A percentile compares a stretch with the other conserved stretches of the same genome.
Evolutionary conservation across 2,329 filamentous ascomycete species (phyloP).

Genomic region (Ceratocystiopsis brevicomis): DNA sequence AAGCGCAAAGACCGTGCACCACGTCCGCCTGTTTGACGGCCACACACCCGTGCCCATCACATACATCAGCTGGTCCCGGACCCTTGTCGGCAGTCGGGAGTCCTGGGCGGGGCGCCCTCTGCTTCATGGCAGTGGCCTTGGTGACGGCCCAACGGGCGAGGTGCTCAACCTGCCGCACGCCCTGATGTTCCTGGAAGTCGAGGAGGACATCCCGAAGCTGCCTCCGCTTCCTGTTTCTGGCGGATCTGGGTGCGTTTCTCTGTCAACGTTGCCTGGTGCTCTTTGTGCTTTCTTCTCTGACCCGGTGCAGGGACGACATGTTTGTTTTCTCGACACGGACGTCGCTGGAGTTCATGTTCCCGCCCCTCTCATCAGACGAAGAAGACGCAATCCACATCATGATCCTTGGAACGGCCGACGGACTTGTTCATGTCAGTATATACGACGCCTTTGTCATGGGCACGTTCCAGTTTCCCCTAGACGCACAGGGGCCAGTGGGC

Average conservation of each 20-base stretch:
- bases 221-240: slow-evolving; percentile 49
- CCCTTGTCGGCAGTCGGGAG: slow-evolving; percentile 17
- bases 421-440: slow-evolving; percentile 57
- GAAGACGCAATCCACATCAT: slow-evolving; percentile 64
- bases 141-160: slow-evolving; percentile 12
- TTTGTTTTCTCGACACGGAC: slow-evolving; percentile 49
- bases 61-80: slow-evolving; percentile 35
- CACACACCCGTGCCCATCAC: slow-evolving; percentile 24
- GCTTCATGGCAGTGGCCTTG: slow-evolving; percentile 8
- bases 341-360: slow-evolving; percentile 52
- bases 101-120: slow-evolving; percentile 16
- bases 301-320: slow-evolving; percentile 28
- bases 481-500: slow-evolving; percentile 1
- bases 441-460: slow-evolving; percentile 75
- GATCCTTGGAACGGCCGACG: slow-evolving; percentile 52
- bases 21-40: slow-evolving; percentile 36
- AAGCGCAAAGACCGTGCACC: slow-evolving; percentile 62
- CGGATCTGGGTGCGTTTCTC: slow-evolving; percentile 35
- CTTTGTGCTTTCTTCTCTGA: background rate
- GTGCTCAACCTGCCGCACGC: slow-evolving; percentile 47
- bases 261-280: slow-evolving; percentile 3
- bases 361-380: slow-evolving; percentile 39
- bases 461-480: slow-evolving; percentile 32
- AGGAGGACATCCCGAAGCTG: slow-evolving; percentile 57
- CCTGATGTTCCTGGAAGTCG: slow-evolving; percentile 56